Base-by-base conservation (phyloP, 2,329 filamentous ascomycete species). In the Aspergillus brasiliensis region DNA sequence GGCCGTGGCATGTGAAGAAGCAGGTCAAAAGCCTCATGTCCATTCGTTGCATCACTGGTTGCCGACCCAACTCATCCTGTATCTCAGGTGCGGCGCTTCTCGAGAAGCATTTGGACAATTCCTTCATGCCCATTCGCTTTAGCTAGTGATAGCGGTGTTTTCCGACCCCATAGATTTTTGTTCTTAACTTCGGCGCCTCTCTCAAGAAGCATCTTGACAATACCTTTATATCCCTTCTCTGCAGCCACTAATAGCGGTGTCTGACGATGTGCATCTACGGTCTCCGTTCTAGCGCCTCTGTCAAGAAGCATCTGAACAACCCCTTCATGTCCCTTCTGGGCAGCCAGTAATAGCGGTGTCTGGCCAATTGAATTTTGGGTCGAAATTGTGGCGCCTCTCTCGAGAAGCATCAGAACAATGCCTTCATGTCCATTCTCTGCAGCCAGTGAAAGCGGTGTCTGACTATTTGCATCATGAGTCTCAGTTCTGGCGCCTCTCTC, bases 221-320 rank as follows among this genome's bases (percentile, higher is more conserved):
- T 17, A 2, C 15, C 38, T 7, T 17, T 47, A 58, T 62, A 37
- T 2, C 58, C 58, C 19, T 47, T 17, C 3, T n/a, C 15, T 17
- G 56, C 51, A 2, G 59, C 59, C 7, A 19, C 48, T 19, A 31
- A 51, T 1, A 63, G 55, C 3, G 59, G 56, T 4, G 61, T 61
- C 19, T 10, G 6, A 6, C 46, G 23, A 17, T 8, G 11, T 2
- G 23, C 15, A 17, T 62, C 54, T 17, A 21, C 53, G 10, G 25
- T 25, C 10, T 61, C 47, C 11, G 19, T 3, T 4, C 53, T n/a
- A 6, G 47, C 56, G 4, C 52, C 52, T 7, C 44, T 53, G 8
- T 52, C 28, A 13, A 63, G 27, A 10, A 61, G 52, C 15, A 25
- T 17, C 15, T 52, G 49, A 5, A 61, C 48, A 8, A 59, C 13